A percentile compares a stretch with the other conserved stretches of the same genome.
These are phyloP conservation scores for Capronia americana DNA, from an alignment of 2,329 filamentous ascomycete genomes.

Conservation along the genomic window DNA sequence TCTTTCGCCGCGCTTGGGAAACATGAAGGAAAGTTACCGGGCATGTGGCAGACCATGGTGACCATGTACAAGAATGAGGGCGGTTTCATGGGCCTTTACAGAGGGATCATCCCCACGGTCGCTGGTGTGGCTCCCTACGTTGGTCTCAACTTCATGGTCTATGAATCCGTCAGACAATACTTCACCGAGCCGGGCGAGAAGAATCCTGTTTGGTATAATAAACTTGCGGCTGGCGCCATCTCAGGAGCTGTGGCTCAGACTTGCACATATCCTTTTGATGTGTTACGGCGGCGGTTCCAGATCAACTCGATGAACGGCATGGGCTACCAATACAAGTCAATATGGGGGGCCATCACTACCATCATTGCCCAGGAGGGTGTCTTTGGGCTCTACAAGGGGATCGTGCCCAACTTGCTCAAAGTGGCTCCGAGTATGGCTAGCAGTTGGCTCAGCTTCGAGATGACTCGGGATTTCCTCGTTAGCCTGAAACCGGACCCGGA, in stretches of 20 bases:
- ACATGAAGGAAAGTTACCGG: constrained; percentile 73
- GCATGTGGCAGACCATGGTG: constrained; percentile 86
- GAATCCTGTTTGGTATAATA: constrained; percentile 78
- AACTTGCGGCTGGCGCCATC: constrained; percentile 86
- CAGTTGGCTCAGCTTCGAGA: constrained; percentile 96
- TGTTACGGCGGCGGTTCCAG: constrained; percentile 90
- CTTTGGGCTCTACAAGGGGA: constrained; percentile 90
- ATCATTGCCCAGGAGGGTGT: constrained; percentile 86
- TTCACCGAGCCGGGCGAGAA: constrained; percentile 87
- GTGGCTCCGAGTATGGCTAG: constrained; percentile 98
- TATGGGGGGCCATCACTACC: constrained; percentile 79
- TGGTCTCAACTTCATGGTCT: constrained; percentile 97
- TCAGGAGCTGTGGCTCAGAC: constrained; percentile 97
- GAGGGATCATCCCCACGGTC: constrained; percentile 91
- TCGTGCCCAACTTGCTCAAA: constrained; percentile 92
- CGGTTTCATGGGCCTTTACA: constrained; percentile 82
- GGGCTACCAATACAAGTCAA: constrained; percentile 91
- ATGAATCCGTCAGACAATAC: constrained; percentile 83
- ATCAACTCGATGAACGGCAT: constrained; percentile 99
- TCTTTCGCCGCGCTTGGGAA: constrained; percentile 80
- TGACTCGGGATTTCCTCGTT: constrained; percentile 86
- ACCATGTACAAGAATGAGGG: constrained; percentile 92
- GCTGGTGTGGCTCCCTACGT: constrained; percentile 97
- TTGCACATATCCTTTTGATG: constrained; percentile 97
- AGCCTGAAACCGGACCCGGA: constrained; percentile 30